Percentiles rank a stretch among this genome's conserved stretches.
These are phyloP conservation scores for Arthrobotrys pseudoclavata DNA, from an alignment of 2,329 filamentous ascomycete genomes.

Conservation along the genomic window DNA sequence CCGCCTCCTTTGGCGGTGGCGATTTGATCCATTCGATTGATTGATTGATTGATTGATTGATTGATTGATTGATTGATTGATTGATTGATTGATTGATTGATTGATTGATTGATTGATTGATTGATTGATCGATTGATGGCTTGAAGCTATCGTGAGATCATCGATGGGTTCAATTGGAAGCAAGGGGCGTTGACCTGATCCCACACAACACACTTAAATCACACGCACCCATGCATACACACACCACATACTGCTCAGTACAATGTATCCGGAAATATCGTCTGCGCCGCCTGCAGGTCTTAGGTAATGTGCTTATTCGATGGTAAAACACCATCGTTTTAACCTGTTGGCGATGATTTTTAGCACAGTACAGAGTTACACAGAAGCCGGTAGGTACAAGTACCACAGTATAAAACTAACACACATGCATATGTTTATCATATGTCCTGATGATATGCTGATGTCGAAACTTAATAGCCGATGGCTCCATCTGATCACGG, in stretches of 20 bases:
- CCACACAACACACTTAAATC: background rate
- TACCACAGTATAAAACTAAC: background rate
- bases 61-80: conserved; percentile 6
- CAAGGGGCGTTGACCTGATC: conserved; percentile 26
- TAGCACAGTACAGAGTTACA: conserved; percentile 5
- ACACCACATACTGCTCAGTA: background rate
- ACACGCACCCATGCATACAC: conserved; percentile 9
- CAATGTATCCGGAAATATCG: background rate
- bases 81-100: conserved; percentile 1
- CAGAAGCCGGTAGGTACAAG: conserved; percentile 13
- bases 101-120: too few relatives aligned
- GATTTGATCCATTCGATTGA: too few relatives aligned
- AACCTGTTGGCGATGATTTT: background rate
- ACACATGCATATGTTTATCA: background rate
- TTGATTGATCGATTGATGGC: too few relatives aligned
- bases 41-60: too few relatives aligned
- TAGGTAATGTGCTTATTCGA: conserved; percentile 4
- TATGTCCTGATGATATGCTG: conserved; percentile 17
- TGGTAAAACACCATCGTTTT: conserved; percentile 1
- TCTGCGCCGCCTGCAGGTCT: conserved; percentile 12
- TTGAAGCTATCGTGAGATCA: conserved; percentile 41
- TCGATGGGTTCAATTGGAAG: conserved; percentile 10
- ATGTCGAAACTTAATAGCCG: conserved; percentile 7
- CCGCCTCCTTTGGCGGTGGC: background rate
- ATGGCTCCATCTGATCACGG: conserved; percentile 37